Conservation (phyloP, 768 basidiomycete species). For the Tulasnella sp. region DNA sequence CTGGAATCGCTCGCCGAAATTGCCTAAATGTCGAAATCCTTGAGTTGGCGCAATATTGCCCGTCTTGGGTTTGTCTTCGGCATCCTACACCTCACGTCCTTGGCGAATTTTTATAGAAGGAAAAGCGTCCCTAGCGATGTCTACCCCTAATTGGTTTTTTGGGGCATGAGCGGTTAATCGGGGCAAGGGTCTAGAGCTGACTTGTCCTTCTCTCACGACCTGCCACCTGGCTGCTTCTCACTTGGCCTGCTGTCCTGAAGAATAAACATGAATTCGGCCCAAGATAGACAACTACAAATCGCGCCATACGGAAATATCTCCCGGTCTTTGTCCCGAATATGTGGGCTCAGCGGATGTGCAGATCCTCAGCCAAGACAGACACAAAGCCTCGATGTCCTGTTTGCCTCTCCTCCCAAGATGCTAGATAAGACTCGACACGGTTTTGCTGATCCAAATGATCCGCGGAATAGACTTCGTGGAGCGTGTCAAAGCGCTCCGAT, state of each 20-base stretch:
- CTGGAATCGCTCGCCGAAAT: not conserved
- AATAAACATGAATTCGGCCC: not conserved
- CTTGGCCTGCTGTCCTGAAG: not conserved
- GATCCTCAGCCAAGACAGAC: not conserved
- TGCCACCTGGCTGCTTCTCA: not conserved
- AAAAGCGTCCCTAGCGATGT: not conserved
- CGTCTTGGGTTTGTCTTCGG: not conserved
- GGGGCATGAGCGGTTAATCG: not conserved
- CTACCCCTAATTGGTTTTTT: not conserved
- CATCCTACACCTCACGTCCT: not conserved
- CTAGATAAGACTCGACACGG: not conserved
- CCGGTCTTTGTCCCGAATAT: not conserved
- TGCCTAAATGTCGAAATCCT: not conserved
- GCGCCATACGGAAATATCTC: not conserved
- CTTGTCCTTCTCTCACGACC: conserved; percentile 19
- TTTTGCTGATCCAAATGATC: not conserved
- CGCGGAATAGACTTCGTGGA: not conserved
- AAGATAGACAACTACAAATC: not conserved
- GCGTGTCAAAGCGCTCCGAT: not conserved
- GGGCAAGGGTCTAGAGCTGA: conserved; percentile 8
- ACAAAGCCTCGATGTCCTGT: too few species aligned
- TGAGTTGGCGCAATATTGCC: not conserved
- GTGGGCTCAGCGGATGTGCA: not conserved
- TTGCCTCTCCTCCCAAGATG: too few species aligned
- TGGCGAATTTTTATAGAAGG: not conserved